Evolutionary conservation across 371 early-diverging fungal species (phyloP).

Genomic region (Conidiobolus incongruus): DNA sequence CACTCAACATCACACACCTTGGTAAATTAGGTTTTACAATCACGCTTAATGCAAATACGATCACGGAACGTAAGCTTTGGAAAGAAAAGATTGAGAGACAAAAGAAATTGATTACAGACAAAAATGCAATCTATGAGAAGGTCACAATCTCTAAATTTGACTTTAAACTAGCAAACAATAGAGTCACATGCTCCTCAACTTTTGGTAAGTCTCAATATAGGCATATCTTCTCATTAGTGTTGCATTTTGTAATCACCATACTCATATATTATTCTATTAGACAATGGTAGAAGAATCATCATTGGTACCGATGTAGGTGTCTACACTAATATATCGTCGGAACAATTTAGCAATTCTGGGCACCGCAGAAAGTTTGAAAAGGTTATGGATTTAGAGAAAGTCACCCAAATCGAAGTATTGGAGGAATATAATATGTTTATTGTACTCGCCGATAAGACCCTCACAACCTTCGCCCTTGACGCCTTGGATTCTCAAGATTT

Average conservation of each 20-base stretch:
- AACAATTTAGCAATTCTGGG: constrained; percentile 10
- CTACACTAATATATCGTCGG: constrained; percentile 13
- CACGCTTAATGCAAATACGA: constrained; percentile 44
- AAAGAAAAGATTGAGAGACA: constrained; percentile 52
- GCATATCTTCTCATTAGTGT: neutral
- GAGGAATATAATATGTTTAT: constrained; percentile 46
- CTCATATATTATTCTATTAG: constrained; percentile 7
- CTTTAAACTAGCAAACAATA: constrained; percentile 20
- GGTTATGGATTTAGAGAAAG: constrained; percentile 48
- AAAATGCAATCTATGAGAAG: constrained; percentile 31
- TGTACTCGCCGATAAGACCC: constrained; percentile 56
- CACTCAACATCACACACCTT: constrained; percentile 49
- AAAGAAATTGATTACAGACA: constrained; percentile 23
- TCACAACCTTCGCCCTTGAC: constrained; percentile 53
- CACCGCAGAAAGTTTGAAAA: constrained; percentile 12
- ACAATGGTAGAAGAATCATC: constrained; percentile 35
- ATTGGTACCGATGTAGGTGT: constrained; percentile 75
- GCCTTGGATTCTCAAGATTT: constrained; percentile 22
- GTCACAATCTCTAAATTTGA: constrained; percentile 15
- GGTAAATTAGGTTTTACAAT: constrained; percentile 37
- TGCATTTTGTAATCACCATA: neutral
- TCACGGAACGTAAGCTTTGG: constrained; percentile 61
- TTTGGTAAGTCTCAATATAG: constrained; percentile 17
- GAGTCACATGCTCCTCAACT: constrained; percentile 45
- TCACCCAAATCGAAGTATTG: constrained; percentile 68